Base-by-base conservation (phyloP, 306 rosid species). In the Aeschynomene evenia region DNA sequence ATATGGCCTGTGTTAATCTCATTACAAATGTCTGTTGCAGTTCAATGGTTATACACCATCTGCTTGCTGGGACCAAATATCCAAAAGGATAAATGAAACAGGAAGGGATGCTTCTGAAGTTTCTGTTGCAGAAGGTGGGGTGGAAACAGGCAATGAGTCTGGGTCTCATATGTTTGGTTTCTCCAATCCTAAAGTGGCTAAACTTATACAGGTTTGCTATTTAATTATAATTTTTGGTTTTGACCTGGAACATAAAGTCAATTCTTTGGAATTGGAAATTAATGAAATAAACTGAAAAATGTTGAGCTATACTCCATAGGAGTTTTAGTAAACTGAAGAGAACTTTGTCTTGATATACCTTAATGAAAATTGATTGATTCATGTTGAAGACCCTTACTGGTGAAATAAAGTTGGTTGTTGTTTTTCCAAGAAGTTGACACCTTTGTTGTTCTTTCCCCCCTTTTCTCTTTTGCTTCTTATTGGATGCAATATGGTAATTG, bases 121-220 rank as follows among this genome's bases (percentile, higher is more conserved):
- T 51, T 68, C 84, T 62, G 68, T 64, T 74, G 80, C 85, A 39
- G 88, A 84, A 34, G 68, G 69, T 61, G 79, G 74, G 69, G 50
- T 54, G 22, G 95, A 78, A 74, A 73, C 64, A 65, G 76, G 75
- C 56, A 82, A 70, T 55, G 83, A 82, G 72, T 84, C 98, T 36
- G 98, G 98, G 36, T 82, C 98, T 66, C 82, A 88, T 56, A 94
- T 94, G 98, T 94, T 94, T 66, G 98, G 98, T 36, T 90, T 94
- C 88, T 88, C 92, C 68, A 82, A 75, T 78, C 87, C 95, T 34
- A 82, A 85, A 77, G 96, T 94, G 55, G 79, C 79, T 77, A 90
- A 90, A 83, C 96, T 88, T 59, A 82, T 94, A 61, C 73, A 80
- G 97, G 98, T 93, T 73, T 56, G 70, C 23, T 76, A 24, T 72